Evolutionary conservation across 2,329 filamentous ascomycete species (phyloP).

Genomic region (Ceratocystis albifundus): DNA sequence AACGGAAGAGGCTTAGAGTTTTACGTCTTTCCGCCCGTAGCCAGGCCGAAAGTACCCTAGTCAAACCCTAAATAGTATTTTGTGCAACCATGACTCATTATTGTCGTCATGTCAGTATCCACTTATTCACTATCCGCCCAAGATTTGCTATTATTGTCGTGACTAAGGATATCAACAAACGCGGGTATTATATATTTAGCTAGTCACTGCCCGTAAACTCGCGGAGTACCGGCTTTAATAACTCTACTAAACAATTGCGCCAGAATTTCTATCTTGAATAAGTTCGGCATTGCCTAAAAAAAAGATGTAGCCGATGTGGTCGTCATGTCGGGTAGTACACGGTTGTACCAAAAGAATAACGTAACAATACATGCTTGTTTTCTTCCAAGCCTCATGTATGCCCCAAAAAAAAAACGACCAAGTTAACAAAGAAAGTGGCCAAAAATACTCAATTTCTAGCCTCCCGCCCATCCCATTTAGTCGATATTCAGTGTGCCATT

Average conservation of each 20-base stretch:
- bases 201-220: background rate
- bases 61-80: background rate
- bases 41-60: background rate
- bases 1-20: background rate
- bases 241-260: conserved; percentile 5
- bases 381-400: background rate
- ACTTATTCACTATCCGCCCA: too few species aligned
- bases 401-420: background rate
- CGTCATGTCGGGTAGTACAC: background rate
- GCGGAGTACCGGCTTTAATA: background rate
- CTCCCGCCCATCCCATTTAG: background rate
- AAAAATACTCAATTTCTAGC: background rate
- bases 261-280: background rate
- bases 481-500: conserved; percentile 14
- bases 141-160: too few species aligned
- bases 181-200: background rate
- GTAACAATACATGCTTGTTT: conserved; percentile 10
- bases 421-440: background rate
- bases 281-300: background rate
- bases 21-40: background rate
- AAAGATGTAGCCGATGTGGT: background rate
- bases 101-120: background rate
- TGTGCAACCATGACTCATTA: conserved; percentile 1
- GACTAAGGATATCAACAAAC: background rate
- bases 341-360: conserved; percentile 5